These are phyloP conservation scores for Nicotiana benthamiana DNA, from an alignment of 257 asterid species.

Conservation along the genomic window DNA sequence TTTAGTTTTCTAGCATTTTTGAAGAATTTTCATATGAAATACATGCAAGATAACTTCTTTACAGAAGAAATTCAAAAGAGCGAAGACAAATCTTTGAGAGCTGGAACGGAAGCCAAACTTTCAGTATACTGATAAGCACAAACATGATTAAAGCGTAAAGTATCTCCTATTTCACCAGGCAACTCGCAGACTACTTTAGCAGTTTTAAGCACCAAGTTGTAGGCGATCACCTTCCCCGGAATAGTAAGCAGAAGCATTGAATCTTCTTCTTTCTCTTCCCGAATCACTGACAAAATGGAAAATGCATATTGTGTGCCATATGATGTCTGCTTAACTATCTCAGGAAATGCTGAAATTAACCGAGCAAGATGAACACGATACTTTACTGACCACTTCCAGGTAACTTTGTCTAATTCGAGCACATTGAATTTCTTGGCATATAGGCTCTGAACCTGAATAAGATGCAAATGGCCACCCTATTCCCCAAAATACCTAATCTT, in stretches of 20 bases:
- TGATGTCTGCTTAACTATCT: not conserved
- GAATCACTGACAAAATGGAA: not conserved
- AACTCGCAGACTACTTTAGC: not conserved
- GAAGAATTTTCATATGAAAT: not conserved
- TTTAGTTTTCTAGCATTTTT: not conserved
- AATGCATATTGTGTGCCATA: not conserved
- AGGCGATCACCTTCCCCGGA: conserved; percentile 4
- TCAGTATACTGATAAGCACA: not conserved
- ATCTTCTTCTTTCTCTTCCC: conserved; percentile 6
- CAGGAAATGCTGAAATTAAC: not conserved
- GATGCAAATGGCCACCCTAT: conserved; percentile 9
- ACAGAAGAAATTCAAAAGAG: not conserved
- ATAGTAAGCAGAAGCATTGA: not conserved
- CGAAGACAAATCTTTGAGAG: not conserved
- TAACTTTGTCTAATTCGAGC: not conserved
- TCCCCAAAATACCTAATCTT: not conserved
- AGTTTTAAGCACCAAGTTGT: not conserved
- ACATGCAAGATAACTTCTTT: not conserved
- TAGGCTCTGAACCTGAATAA: not conserved
- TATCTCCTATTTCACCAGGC: not conserved
- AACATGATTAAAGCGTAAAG: too few relatives aligned
- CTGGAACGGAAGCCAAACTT: not conserved
- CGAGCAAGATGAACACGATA: not conserved
- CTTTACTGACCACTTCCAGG: not conserved
- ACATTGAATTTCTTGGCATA: not conserved